phyloP scores from a whole-genome alignment of 2,329 filamentous ascomycete genomes.

The Neocatenulostroma microsporum region DNA sequence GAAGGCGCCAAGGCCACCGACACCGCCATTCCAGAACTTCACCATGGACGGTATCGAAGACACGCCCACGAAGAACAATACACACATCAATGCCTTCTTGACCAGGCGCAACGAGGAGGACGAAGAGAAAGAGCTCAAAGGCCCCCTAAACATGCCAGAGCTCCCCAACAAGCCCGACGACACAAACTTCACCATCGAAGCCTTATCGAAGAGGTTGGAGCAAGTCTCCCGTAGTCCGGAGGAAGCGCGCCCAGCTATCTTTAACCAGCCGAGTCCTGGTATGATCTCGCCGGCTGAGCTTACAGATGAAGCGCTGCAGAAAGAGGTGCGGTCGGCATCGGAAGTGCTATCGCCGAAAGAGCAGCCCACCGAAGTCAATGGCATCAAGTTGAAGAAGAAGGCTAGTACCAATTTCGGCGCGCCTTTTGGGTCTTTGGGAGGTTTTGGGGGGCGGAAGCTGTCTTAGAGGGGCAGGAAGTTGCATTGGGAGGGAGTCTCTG shows the following conservation, averaged over 20 bases:
- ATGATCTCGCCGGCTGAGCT: constrained; percentile 18
- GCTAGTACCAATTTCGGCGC: constrained; percentile 30
- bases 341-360: not conserved
- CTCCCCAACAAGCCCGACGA: constrained; percentile 27
- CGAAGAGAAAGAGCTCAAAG: constrained; percentile 26
- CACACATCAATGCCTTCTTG: constrained; percentile 26
- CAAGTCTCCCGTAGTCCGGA: constrained; percentile 28
- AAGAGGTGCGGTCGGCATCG: not conserved
- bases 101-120: constrained; percentile 22
- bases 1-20: constrained; percentile 22
- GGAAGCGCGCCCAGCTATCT: constrained; percentile 24
- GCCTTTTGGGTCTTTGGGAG: constrained; percentile 28
- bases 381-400: constrained; percentile 31
- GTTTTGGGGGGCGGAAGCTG: constrained; percentile 15
- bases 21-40: constrained; percentile 21
- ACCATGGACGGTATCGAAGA: constrained; percentile 25
- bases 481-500: too few species aligned
- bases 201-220: constrained; percentile 24
- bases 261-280: constrained; percentile 22
- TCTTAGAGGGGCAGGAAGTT: too few species aligned
- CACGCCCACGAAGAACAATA: constrained; percentile 31
- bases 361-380: constrained; percentile 10
- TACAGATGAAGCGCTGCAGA: not conserved
- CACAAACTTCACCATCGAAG: constrained; percentile 30
- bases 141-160: constrained; percentile 30